These are phyloP conservation scores for Saccharum hybrid DNA, from an alignment of 202 grass and related monocot species.

Conservation along the genomic window DNA sequence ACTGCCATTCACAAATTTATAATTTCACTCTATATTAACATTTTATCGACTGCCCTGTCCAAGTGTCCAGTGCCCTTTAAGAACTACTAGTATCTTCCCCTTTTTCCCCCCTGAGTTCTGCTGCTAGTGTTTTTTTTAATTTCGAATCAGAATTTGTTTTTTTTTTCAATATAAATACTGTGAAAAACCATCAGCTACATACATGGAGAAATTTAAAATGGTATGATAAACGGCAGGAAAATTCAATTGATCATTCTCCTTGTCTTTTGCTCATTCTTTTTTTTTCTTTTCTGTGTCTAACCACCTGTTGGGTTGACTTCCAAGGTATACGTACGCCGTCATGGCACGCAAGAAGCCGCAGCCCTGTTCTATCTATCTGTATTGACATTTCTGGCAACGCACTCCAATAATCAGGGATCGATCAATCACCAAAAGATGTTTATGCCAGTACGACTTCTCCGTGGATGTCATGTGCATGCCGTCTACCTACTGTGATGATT, in stretches of 20 bases:
- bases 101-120: too few relatives aligned
- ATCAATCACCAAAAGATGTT: conserved; percentile 14
- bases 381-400: conserved; percentile 29
- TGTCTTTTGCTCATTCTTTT: not conserved
- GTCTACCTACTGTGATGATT: conserved; percentile 37
- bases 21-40: not conserved
- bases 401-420: conserved; percentile 1
- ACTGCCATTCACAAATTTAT: not conserved
- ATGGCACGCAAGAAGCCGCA: not conserved
- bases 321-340: not conserved
- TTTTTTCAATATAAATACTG: not conserved
- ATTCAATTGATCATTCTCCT: not conserved
- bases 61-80: too few relatives aligned
- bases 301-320: conserved; percentile 15
- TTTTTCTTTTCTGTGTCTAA: not conserved
- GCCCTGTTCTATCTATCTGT: not conserved
- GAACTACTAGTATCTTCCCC: too few relatives aligned
- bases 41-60: too few relatives aligned
- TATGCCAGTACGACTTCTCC: not conserved
- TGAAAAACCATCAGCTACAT: not conserved
- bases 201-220: not conserved
- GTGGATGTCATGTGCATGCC: conserved; percentile 6
- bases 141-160: not conserved
- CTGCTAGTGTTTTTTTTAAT: not conserved
- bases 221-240: not conserved